Evolutionary conservation across 306 rosid species (phyloP), one percentile per base, ranked within the genome.

Genomic region (Albizia julibrissin): DNA sequence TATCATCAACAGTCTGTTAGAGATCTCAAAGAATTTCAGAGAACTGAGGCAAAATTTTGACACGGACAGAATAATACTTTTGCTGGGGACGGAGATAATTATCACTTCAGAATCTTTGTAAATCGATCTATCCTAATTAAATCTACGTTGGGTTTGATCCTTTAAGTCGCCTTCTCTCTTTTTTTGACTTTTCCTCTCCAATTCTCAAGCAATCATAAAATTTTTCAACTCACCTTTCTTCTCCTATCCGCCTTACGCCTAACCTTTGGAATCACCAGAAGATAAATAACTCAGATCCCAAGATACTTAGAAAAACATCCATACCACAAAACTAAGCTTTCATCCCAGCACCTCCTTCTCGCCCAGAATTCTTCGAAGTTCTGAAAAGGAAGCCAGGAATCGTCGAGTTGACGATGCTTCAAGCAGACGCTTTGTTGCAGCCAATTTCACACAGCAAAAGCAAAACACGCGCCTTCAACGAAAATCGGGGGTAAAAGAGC

Each of bases 51-150:
- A 56, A 31, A n/a, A 62, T 46, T 37, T 29, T 6, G 52, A 67
- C 77, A 49, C 39, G 37, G 66, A 85, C 52, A 14, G 58, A 73
- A 29, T 22, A 72, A 79, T 8, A 68, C 29, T 69, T 34, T 19
- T 54, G 85, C 75, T 82, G 66, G 61, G 39, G 33, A 65, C 49
- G 69, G 43, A 65, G 34, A 56, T 49, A 8, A 47, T 26, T 71
- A 27, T 16, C 69, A 74, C 56, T 43, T 75, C 72, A 64, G 62
- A 82, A 80, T 69, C 79, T 69, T 86, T 84, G n/a, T 42, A 87
- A 91, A 89, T 88, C 84, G 33, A 89, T 91, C 86, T 92, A 89
- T 90, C 85, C 94, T 88, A 86, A 94, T 59, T 62, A 79, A 65
- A 83, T 84, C 85, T 65, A 85, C 84, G 87, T 87, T 80, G 89